Evolutionary conservation across 768 basidiomycete genomes (phyloP).

Genomic region (Lanmaoa rubissima): DNA sequence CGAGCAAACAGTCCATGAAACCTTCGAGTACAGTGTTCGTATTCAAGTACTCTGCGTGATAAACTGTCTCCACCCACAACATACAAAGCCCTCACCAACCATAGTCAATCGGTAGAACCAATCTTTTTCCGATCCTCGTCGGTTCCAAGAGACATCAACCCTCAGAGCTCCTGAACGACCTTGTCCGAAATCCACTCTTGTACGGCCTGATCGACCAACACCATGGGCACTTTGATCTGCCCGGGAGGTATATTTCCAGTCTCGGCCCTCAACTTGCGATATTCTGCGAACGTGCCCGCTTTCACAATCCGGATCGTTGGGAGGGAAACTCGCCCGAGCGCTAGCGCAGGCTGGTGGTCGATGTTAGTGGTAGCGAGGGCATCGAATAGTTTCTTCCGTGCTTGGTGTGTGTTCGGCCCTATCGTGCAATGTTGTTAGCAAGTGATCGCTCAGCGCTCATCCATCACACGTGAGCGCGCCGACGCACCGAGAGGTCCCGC

Average conservation of each 20-base stretch:
- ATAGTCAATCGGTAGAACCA: neutral
- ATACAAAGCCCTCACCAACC: neutral
- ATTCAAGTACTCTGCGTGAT: too few relatives aligned
- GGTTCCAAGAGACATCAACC: neutral
- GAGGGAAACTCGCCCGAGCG: neutral
- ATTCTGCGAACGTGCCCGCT: slow-evolving; percentile 20
- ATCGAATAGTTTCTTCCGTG: slow-evolving; percentile 9
- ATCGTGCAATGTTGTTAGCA: neutral
- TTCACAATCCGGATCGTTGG: slow-evolving; percentile 25
- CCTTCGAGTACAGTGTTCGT: too few relatives aligned
- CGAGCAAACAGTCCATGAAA: too few relatives aligned
- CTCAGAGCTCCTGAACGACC: slow-evolving; percentile 16
- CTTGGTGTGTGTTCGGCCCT: slow-evolving; percentile 7
- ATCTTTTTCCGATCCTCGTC: too few relatives aligned
- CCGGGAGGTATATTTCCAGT: neutral
- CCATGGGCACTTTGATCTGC: slow-evolving; percentile 19
- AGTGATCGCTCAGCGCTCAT: neutral
- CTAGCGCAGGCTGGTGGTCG: neutral
- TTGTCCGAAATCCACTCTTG: slow-evolving; percentile 21
- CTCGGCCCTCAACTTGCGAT: slow-evolving; percentile 12
- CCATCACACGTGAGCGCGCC: too few relatives aligned
- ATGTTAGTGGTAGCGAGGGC: neutral
- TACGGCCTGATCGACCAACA: neutral
- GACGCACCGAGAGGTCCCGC: too few relatives aligned
- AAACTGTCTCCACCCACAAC: too few relatives aligned